These are phyloP conservation scores for Tremella fuciformis DNA, from an alignment of 768 basidiomycete genomes.

Conservation along the genomic window DNA sequence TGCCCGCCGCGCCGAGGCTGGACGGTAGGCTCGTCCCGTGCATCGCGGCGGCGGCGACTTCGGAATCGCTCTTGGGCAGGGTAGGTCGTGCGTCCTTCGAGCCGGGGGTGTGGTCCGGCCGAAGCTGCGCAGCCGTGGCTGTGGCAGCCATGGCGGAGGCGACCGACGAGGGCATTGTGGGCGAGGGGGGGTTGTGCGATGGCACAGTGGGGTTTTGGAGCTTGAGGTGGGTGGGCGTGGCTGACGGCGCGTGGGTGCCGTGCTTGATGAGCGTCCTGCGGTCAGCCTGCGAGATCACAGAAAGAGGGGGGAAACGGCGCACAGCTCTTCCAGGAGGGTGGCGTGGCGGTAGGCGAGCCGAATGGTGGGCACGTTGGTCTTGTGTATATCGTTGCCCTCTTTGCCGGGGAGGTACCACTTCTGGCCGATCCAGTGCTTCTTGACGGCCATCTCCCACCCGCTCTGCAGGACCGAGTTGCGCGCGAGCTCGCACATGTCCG, in stretches of 20 bases:
- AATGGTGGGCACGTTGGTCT: slow-evolving; percentile 97
- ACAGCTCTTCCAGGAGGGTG: slow-evolving; percentile 79
- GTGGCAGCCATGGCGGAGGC: neutral
- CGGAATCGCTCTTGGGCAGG: neutral
- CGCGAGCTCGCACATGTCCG: slow-evolving; percentile 85
- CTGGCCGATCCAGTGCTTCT: slow-evolving; percentile 73
- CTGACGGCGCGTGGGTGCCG: slow-evolving; percentile 34
- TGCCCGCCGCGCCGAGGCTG: slow-evolving; percentile 1
- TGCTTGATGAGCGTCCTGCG: slow-evolving; percentile 39
- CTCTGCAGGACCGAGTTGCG: slow-evolving; percentile 95
- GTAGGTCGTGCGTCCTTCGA: neutral
- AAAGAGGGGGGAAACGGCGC: slow-evolving; percentile 13
- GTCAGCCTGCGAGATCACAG: slow-evolving; percentile 9
- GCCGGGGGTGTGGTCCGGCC: neutral
- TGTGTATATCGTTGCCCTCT: slow-evolving; percentile 91
- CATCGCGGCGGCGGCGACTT: slow-evolving; percentile 10
- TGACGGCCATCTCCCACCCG: slow-evolving; percentile 97
- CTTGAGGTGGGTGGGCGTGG: slow-evolving; percentile 37
- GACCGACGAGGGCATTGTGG: slow-evolving; percentile 6
- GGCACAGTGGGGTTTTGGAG: slow-evolving; percentile 9
- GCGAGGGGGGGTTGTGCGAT: slow-evolving; percentile 14
- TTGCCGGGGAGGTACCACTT: slow-evolving; percentile 91
- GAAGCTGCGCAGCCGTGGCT: neutral
- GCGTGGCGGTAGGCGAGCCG: slow-evolving; percentile 86
- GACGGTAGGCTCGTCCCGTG: slow-evolving; percentile 7